Evolutionary conservation across 2,329 filamentous ascomycete genomes (phyloP).

Genomic region (Arthrobotrys entomopaga): DNA sequence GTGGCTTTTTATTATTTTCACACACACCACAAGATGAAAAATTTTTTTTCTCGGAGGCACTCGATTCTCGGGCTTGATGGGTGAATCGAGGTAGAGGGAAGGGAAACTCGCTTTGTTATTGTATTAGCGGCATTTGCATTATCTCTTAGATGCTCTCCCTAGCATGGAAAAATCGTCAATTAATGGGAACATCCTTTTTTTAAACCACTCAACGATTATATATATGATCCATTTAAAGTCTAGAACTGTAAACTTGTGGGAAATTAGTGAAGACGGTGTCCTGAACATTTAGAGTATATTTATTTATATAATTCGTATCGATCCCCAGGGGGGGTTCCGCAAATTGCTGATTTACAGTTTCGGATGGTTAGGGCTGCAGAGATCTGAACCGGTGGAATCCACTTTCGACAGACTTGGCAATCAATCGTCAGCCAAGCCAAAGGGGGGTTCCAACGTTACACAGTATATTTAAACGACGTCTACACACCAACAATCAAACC

Average conservation of each 20-base stretch:
- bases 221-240: not conserved
- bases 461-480: no score
- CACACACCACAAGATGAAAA: constrained; percentile 8
- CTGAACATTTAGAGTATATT: no score
- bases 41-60: constrained; percentile 20
- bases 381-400: no score
- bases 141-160: constrained; percentile 34
- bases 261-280: not conserved
- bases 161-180: constrained; percentile 18
- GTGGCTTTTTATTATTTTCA: constrained; percentile 19
- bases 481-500: no score
- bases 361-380: no score
- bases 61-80: constrained; percentile 1
- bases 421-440: not conserved
- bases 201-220: not conserved
- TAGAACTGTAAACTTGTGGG: not conserved
- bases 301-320: no score
- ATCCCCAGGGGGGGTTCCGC: not conserved
- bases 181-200: constrained; percentile 25
- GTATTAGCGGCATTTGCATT: constrained; percentile 43
- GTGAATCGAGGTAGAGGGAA: constrained; percentile 10
- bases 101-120: constrained; percentile 19
- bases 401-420: no score
- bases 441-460: no score
- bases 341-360: no score